Base-by-base conservation (phyloP, 176 grass and related monocot species). In the Musa beccarii region DNA sequence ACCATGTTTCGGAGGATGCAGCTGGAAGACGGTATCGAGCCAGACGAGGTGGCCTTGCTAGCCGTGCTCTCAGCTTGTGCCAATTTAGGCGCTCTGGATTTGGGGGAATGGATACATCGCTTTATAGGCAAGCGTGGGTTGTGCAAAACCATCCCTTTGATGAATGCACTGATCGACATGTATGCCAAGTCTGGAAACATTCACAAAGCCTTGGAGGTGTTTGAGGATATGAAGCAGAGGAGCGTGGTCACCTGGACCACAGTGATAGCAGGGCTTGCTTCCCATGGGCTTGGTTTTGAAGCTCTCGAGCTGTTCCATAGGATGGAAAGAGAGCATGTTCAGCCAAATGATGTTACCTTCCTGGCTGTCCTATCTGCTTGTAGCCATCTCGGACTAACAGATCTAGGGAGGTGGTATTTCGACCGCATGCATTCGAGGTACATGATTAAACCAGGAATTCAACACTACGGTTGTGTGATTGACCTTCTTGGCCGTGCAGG, bases 161-260 rank as follows among this genome's bases (percentile, higher is more conserved):
- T 89, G 92, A 96, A 91, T 71, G 82, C 89, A 4, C 68, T 87
- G 72, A 91, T 96, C 20, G 92, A 91, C 73, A 91, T 96, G 92
- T 91, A 96, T 59, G 65, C 83, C 43, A 96, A 91, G 69, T 96
- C 85, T 13, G 88, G 92, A 28, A 85, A 71, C 53, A 81, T 91
- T 28, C 20, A 11, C 17, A 89, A 83, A 77, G 88, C 86, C 22
- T 17, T 86, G 10, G 88, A 91, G 70, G 84, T 96, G 15, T 96
- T 96, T 82, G 82, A 89, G 66, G 69, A 86, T 43, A 87, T 92
- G 84, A 68, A 76, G 66, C 79, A 87, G 20, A 96, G 76, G 84
- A 92, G 79, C 6, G 78, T 89, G 0, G 72, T 92, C 11, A 87
- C 86, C 51, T 96, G 89, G 86, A 96, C 86, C 3, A 89, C 89